Base-by-base conservation (phyloP, 176 grass and related monocot genomes). In the Oryza meridionalis region DNA sequence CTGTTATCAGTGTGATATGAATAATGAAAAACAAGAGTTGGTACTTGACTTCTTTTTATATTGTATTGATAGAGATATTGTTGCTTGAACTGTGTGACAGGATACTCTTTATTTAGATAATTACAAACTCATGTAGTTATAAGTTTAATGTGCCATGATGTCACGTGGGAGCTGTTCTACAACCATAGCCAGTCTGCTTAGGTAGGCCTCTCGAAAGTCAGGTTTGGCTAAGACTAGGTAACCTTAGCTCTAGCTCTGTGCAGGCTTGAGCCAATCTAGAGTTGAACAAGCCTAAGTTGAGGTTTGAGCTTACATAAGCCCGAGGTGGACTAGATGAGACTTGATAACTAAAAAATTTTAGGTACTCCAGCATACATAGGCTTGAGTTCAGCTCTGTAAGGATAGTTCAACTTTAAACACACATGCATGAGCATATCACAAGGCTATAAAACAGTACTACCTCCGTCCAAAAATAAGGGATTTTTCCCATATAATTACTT, bases 61-160 rank as follows among this genome's bases (percentile, higher is more conserved):
- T 45, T 35, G 42, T 82, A 61, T 55, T 61, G 22, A 43, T 62
- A 71, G 44, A 45, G 38, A 42, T 45, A 73, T 71, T 62, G 15
- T 24, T 82, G 33, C 50, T 73, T 72, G 53, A 73, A 33, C 24
- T 82, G n/a, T 82, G 45, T 19, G 46, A 64, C 6, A 64, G 4
- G 24, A 58, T 29, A 21, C 13, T 79, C 12, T 26, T 29, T 37
- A 55, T 43, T 35, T 81, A 5, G 47, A 80, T 32, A 25, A 49
- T 83, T 22, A 58, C 15, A 21, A 58, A 58, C 51, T 19, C 51
- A 58, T 6, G 6, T 58, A 58, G 51, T 58, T 6, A 19, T 58
- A 58, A 58, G 17, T 58, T 21, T 9, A 58, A 58, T 58, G 17
- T 58, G 21, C 51, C 15, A 58, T 58, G 51, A 58, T 58, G 51